Evolutionary conservation across 208 protist species (phyloP).

Genomic region (Sergeia podlipaevii): DNA sequence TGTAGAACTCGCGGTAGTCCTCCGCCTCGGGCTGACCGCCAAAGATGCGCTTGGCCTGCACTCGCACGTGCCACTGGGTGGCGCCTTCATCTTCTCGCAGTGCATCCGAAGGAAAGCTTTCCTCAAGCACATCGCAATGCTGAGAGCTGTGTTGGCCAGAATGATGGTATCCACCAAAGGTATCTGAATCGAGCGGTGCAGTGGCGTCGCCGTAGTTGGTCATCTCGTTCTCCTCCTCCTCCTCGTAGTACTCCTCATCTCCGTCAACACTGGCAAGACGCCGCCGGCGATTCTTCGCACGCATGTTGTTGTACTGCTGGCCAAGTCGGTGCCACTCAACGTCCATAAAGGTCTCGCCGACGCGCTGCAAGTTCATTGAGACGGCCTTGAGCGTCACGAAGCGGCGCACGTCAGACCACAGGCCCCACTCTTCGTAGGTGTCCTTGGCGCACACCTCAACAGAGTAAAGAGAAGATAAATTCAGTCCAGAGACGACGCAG

Average conservation of each 20-base stretch:
- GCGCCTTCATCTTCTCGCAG: constrained; percentile 63
- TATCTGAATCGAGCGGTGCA: not conserved
- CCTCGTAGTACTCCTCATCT: too few species aligned
- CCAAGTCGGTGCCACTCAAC: constrained; percentile 71
- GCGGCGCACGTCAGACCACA: constrained; percentile 77
- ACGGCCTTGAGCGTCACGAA: constrained; percentile 86
- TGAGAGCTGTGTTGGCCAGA: not conserved
- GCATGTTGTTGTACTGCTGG: not conserved
- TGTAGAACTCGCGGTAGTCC: constrained; percentile 58
- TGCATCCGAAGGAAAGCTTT: constrained; percentile 23
- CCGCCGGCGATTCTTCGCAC: not conserved
- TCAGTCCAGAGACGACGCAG: constrained; percentile 58
- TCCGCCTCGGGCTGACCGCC: constrained; percentile 57
- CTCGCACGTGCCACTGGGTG: constrained; percentile 81
- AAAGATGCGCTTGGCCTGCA: constrained; percentile 64
- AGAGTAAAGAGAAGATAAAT: constrained; percentile 67
- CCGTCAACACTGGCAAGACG: too few species aligned
- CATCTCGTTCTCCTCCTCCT: constrained; percentile 8
- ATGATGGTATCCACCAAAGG: not conserved
- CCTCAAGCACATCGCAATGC: constrained; percentile 7
- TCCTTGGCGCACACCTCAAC: constrained; percentile 89
- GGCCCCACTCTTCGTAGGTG: constrained; percentile 89
- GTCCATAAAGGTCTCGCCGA: constrained; percentile 86
- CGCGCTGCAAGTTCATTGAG: constrained; percentile 28
- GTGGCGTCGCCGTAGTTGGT: not conserved